Conservation (phyloP, 257 asterid species). For the Capsicum pubescens region DNA sequence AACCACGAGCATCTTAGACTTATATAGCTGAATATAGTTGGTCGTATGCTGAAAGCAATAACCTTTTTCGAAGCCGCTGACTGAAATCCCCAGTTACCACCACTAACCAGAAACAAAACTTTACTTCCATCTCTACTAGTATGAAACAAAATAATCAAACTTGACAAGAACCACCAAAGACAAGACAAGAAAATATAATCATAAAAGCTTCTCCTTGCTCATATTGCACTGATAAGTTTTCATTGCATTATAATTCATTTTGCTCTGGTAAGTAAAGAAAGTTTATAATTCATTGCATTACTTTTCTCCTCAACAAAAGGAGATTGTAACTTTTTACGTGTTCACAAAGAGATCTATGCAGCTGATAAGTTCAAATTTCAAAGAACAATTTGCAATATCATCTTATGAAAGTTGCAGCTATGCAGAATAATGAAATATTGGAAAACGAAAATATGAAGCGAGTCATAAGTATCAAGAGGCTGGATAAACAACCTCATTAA, state of each 20-base stretch:
- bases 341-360: not conserved
- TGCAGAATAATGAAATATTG: not conserved
- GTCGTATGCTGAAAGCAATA: constrained; percentile 2
- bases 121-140: not conserved
- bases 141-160: not conserved
- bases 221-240: not conserved
- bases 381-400: not conserved
- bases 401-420: not conserved
- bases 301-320: not conserved
- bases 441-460: not conserved
- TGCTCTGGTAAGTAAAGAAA: not conserved
- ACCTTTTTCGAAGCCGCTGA: not conserved
- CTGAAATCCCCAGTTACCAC: not conserved
- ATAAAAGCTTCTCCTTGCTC: constrained; percentile 1
- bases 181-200: not conserved
- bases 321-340: not conserved
- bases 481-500: not conserved
- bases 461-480: constrained; percentile 6
- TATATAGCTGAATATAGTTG: not conserved
- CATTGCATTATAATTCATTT: not conserved
- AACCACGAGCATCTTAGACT: not conserved
- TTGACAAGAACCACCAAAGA: not conserved
- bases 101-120: not conserved
- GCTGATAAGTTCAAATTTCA: not conserved
- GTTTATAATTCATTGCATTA: not conserved